These are phyloP conservation scores for Neofusicoccum ribis DNA, from an alignment of 2,329 filamentous ascomycete genomes.

Conservation along the genomic window DNA sequence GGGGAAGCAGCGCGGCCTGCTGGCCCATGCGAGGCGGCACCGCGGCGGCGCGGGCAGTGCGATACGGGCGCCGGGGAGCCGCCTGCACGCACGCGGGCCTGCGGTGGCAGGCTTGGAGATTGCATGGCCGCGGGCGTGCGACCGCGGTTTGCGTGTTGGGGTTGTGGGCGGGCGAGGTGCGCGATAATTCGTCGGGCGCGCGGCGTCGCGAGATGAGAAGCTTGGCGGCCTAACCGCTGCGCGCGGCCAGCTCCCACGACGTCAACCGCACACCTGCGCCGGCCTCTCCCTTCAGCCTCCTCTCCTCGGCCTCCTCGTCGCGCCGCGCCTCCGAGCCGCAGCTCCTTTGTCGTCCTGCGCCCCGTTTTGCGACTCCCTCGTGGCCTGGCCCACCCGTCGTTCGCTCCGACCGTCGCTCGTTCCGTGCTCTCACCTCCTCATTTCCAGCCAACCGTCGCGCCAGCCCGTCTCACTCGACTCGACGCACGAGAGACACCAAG, in stretches of 20 bases:
- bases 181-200: background rate
- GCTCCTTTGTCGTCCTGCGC: constrained; percentile 1
- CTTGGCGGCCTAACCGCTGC: constrained; percentile 4
- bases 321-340: background rate
- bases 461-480: constrained; percentile 6
- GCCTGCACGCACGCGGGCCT: background rate
- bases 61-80: too few relatives aligned
- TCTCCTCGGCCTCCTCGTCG: background rate
- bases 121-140: background rate
- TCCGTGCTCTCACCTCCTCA: constrained; percentile 20
- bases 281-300: background rate
- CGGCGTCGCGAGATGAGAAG: background rate
- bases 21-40: too few relatives aligned
- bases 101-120: background rate
- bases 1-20: background rate
- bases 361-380: background rate
- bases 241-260: background rate
- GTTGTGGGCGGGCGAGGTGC: background rate
- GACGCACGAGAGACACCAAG: background rate
- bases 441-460: constrained; percentile 10
- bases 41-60: too few relatives aligned
- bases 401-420: constrained; percentile 20
- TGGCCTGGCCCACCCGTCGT: constrained; percentile 11
- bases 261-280: background rate
- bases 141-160: background rate